Percentiles rank a stretch among this genome's conserved stretches.
phyloP scores from a whole-genome alignment of 495 filamentous ascomycete species.

The Aspergillus egyptiacus region DNA sequence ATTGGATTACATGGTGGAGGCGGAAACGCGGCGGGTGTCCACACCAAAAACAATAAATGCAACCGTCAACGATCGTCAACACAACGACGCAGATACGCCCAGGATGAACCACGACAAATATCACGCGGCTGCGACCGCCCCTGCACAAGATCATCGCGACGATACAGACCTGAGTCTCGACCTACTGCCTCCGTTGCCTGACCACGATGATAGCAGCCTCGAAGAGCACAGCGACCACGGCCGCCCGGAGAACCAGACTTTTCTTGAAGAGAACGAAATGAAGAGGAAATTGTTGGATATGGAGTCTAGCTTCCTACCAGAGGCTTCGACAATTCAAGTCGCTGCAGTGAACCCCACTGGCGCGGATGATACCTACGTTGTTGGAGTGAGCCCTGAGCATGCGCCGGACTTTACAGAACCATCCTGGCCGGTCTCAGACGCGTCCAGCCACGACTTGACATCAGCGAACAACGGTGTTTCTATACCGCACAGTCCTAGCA shows the following conservation, averaged over 20 bases:
- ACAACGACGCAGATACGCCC: constrained; percentile 13
- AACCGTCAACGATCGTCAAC: constrained; percentile 12
- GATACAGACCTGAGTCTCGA: constrained; percentile 23
- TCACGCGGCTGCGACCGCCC: constrained; percentile 4
- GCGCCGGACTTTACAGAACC: constrained; percentile 24
- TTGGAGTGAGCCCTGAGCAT: constrained; percentile 29
- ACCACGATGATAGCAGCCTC: constrained; percentile 37
- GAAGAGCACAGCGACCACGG: constrained; percentile 36
- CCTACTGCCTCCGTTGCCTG: constrained; percentile 33
- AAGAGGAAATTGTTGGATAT: constrained; percentile 70
- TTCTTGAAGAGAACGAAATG: constrained; percentile 62
- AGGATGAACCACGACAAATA: constrained; percentile 10
- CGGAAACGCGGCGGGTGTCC: constrained; percentile 27
- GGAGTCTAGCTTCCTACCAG: constrained; percentile 75
- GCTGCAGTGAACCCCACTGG: constrained; percentile 25
- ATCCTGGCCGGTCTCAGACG: constrained; percentile 27
- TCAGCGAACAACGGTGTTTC: constrained; percentile 29
- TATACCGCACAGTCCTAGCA: constrained; percentile 40
- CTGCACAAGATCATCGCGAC: constrained; percentile 17
- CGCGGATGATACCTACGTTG: constrained; percentile 40
- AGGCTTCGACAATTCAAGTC: constrained; percentile 43
- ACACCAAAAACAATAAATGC: constrained; percentile 24
- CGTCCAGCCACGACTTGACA: constrained; percentile 18
- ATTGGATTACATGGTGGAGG: constrained; percentile 32
- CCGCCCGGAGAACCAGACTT: constrained; percentile 40